phyloP scores from a whole-genome alignment of 352 stramenopile genomes.

The Halophytophthora batemanensis region DNA sequence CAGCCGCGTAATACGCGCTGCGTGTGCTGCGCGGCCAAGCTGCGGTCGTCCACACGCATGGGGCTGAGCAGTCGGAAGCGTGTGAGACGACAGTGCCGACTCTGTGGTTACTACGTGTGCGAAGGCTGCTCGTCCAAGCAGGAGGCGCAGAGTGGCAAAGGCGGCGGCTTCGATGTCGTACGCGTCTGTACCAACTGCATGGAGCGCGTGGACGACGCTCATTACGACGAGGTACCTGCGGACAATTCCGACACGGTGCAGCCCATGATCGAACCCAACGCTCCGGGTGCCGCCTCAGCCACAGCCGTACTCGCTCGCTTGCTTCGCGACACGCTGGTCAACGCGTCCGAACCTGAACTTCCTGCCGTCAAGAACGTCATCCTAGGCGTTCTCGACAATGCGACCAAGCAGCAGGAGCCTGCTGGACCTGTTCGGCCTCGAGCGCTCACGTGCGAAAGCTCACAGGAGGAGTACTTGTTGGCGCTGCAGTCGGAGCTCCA shows the following conservation, averaged over 20 bases:
- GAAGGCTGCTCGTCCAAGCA: conserved; percentile 35
- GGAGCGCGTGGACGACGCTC: conserved; percentile 28
- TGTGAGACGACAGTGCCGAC: conserved; percentile 26
- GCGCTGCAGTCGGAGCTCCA: conserved; percentile 18
- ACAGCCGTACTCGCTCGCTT: conserved; percentile 23
- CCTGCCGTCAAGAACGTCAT: conserved; percentile 38
- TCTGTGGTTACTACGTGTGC: conserved; percentile 53
- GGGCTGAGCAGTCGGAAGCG: conserved; percentile 26
- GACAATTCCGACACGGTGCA: conserved; percentile 13
- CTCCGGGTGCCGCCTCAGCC: conserved; percentile 14
- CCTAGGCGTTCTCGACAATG: conserved; percentile 34
- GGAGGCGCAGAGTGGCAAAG: conserved; percentile 20
- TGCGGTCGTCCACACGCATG: conserved; percentile 24
- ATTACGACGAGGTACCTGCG: conserved; percentile 29
- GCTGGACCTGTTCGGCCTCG: neutral
- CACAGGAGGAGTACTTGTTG: conserved; percentile 19
- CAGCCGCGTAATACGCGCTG: conserved; percentile 36
- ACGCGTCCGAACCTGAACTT: conserved; percentile 19
- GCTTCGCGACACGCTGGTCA: conserved; percentile 30
- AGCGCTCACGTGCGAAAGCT: conserved; percentile 16
- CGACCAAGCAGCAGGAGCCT: conserved; percentile 4
- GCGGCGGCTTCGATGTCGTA: conserved; percentile 15
- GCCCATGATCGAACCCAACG: conserved; percentile 13
- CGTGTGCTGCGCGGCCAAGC: conserved; percentile 31
- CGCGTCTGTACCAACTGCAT: conserved; percentile 35